Evolutionary conservation across 495 filamentous ascomycete genomes (phyloP), one percentile per base, ranked within the genome.

Genomic region (Penicillium verhagenii): DNA sequence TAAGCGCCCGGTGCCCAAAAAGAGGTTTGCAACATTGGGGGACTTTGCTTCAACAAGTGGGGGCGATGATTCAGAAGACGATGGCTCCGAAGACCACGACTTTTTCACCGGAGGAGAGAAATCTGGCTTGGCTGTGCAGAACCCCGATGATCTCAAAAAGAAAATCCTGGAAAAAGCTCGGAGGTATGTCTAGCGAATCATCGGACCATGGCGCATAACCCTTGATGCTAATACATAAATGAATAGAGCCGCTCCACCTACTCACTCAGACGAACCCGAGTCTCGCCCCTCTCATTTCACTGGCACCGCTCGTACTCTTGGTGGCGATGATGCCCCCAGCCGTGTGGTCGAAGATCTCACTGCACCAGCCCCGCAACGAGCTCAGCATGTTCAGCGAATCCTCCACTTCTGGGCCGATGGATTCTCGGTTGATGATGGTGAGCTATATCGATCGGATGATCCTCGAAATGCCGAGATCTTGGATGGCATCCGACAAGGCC

Each of bases 21-120:
- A 80, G 63, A 80, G 72, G 60, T 81, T 85, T 60, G 80, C 82
- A 31, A 85, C 83, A 18, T 47, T 86, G 26, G 78, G 79, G 39
- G 80, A 81, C 47, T 61, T 79, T 47, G 54, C 74, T 26, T 65
- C 71, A 38, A 73, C 65, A 28, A 60, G 64, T 29, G 82, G 81
- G 14, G 83, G 82, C 19, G 81, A 89, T 46, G 80, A 80, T 4
- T 80, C 85, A 24, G 81, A 84, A 16, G 81, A 86, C 4, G 82
- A 86, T 28, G 81, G 82, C 5, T 74, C 84, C 21, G 76, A 79
- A 29, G 83, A 86, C 6, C 83, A 90, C 51, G 90, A 97, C 67
- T 80, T 96, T 45, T 98, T 95, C 68, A 88, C 94, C 7, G 94
- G 94, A 47, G 94, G 94, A 42, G 94, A 96, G 76, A 98, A 98